Conservation (phyloP, 305 asterid genomes). For the Nicotiana rustica region DNA sequence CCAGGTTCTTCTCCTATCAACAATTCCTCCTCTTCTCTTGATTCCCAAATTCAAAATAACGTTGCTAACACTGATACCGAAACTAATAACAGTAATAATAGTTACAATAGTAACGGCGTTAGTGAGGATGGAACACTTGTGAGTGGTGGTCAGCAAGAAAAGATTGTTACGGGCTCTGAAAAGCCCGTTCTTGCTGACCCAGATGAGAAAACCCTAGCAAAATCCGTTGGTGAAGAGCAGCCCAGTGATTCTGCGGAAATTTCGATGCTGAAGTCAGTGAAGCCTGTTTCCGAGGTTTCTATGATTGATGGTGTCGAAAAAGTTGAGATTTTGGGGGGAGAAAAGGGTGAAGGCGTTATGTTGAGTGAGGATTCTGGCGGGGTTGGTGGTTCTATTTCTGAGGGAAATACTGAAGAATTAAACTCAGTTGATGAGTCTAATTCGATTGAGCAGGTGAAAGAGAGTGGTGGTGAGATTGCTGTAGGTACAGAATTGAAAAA, state of each 20-base stretch:
- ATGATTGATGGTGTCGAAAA: conserved; percentile 46
- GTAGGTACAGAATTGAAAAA: conserved; percentile 16
- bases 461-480: not conserved
- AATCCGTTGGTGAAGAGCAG: conserved; percentile 38
- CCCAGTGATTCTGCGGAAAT: conserved; percentile 44
- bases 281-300: conserved; percentile 43
- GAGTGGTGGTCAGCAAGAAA: conserved; percentile 70
- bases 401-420: conserved; percentile 2
- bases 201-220: conserved; percentile 37
- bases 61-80: conserved; percentile 21
- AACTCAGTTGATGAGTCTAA: conserved; percentile 6
- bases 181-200: conserved; percentile 40
- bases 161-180: conserved; percentile 55
- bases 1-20: conserved; percentile 51
- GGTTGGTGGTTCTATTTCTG: conserved; percentile 11
- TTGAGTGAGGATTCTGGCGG: conserved; percentile 34
- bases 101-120: conserved; percentile 42
- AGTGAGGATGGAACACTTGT: conserved; percentile 55
- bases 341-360: conserved; percentile 38
- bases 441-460: conserved; percentile 27
- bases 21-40: conserved; percentile 34
- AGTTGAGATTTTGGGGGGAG: conserved; percentile 38
- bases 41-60: conserved; percentile 35
- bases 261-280: conserved; percentile 41
- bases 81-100: conserved; percentile 32